phyloP scores from a whole-genome alignment of 768 basidiomycete genomes.

The Collybia mongolica region DNA sequence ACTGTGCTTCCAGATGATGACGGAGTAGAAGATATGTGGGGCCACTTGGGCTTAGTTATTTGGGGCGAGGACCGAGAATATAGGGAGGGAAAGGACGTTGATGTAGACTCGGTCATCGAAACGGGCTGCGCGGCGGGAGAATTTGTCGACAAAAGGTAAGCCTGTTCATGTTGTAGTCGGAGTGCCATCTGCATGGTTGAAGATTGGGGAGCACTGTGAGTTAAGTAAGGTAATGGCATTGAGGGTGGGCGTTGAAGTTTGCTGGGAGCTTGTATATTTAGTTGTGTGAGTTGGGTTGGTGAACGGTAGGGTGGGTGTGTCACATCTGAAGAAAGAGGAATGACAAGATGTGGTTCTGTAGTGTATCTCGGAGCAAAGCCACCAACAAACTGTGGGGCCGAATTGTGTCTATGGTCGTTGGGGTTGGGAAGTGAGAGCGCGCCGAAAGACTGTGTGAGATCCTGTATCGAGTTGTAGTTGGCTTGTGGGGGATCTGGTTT shows the following conservation, averaged over 20 bases:
- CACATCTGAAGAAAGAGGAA: background rate
- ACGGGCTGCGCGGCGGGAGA: background rate
- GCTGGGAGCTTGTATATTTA: slow-evolving; percentile 37
- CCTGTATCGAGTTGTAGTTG: slow-evolving; percentile 1
- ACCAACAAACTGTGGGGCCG: slow-evolving; percentile 39
- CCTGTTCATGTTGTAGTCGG: slow-evolving; percentile 14
- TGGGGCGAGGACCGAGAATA: slow-evolving; percentile 24
- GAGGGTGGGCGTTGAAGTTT: slow-evolving; percentile 20
- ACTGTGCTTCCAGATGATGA: slow-evolving; percentile 13
- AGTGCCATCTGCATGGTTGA: slow-evolving; percentile 41
- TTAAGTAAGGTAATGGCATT: slow-evolving; percentile 34
- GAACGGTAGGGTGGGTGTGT: background rate
- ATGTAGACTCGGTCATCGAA: too few species aligned
- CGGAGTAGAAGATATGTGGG: slow-evolving; percentile 19
- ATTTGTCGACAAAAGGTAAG: background rate
- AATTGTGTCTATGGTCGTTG: background rate
- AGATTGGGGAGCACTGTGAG: slow-evolving; percentile 18
- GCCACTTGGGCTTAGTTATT: slow-evolving; percentile 16
- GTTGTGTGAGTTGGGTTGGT: slow-evolving; percentile 6
- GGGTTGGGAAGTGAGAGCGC: slow-evolving; percentile 19
- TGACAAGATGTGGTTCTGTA: slow-evolving; percentile 2
- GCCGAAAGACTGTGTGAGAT: slow-evolving; percentile 24
- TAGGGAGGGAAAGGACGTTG: background rate
- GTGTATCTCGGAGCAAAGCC: slow-evolving; percentile 40
- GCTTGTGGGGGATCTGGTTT: slow-evolving; percentile 18